phyloP scores from a whole-genome alignment of 768 basidiomycete genomes.

The Russula earlei region DNA sequence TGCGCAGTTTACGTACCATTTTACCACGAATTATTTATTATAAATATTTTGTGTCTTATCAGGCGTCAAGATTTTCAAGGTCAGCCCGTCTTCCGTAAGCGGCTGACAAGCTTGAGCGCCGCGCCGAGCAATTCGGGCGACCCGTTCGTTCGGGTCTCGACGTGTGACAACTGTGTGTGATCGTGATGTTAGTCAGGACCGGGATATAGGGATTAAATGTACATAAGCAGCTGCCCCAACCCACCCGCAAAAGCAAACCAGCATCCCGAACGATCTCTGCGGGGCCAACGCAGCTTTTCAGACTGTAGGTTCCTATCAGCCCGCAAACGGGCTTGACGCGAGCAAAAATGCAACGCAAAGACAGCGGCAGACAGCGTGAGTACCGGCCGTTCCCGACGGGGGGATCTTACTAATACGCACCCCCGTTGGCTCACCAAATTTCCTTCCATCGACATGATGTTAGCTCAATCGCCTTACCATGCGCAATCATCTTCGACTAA shows the following conservation, averaged over 20 bases:
- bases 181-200: background rate
- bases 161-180: background rate
- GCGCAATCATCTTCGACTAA: slow-evolving; percentile 22
- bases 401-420: slow-evolving; percentile 29
- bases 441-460: slow-evolving; percentile 25
- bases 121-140: background rate
- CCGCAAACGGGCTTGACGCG: background rate
- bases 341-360: background rate
- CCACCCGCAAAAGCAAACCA: background rate
- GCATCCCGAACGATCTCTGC: slow-evolving; percentile 3
- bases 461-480: slow-evolving; percentile 26
- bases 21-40: background rate
- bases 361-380: slow-evolving; percentile 15
- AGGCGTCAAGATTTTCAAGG: background rate
- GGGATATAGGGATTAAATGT: background rate
- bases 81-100: slow-evolving; percentile 1
- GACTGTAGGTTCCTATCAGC: background rate
- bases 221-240: slow-evolving; percentile 10
- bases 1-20: background rate
- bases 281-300: background rate
- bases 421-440: slow-evolving; percentile 21
- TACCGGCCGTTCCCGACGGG: slow-evolving; percentile 19
- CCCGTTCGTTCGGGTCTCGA: background rate
- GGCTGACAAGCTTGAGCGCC: background rate
- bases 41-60: background rate